Evolutionary conservation across 73 alveolate genomes (phyloP), one percentile per base, ranked within the genome.

Genomic region (Paramecium primaurelia): DNA sequence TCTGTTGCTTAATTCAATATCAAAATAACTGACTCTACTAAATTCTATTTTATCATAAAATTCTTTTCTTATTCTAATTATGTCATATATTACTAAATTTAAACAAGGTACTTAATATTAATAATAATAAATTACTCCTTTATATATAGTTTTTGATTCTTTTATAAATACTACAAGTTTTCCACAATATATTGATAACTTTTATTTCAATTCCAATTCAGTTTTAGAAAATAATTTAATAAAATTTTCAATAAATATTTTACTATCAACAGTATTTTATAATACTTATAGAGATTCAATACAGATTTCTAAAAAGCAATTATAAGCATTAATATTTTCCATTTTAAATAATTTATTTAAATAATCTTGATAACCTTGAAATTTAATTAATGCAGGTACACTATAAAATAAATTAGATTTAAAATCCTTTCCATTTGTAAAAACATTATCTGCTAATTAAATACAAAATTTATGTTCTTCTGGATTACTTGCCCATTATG

Each of bases 391-490:
- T 10, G 58, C 25, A n/a, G 88, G 88, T 4, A 75, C 59, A 75
- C 42, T 34, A 37, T n/a, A 75, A 14, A 75, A 75, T 34, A 75
- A 7, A 40, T 75, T 75, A 16, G 88, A 75, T 75, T 75, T 75
- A 75, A 75, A 75, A 75, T 75, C 88, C 37, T 75, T 75, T 6
- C 88, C 88, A 37, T 75, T 75, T 4, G 58, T 30, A 40, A 75
- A 75, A 5, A 37, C 36, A 12, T 75, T 45, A 37, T 75, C 49
- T 37, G 88, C 88, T 40, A 75, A 75, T 37, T 34, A 20, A 32
- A 75, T 22, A 32, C 37, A 22, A 34, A 75, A 75, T 38, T 34
- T 37, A 6, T 32, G 26, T 3, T 75, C 64, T n/a, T 75, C 88
- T n/a, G 18, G 37, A 30, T 75, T 75, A 9, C 26, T 45, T 37